Evolutionary conservation across 345 rosid species (phyloP).

Genomic region (Dipteronia sinensis): DNA sequence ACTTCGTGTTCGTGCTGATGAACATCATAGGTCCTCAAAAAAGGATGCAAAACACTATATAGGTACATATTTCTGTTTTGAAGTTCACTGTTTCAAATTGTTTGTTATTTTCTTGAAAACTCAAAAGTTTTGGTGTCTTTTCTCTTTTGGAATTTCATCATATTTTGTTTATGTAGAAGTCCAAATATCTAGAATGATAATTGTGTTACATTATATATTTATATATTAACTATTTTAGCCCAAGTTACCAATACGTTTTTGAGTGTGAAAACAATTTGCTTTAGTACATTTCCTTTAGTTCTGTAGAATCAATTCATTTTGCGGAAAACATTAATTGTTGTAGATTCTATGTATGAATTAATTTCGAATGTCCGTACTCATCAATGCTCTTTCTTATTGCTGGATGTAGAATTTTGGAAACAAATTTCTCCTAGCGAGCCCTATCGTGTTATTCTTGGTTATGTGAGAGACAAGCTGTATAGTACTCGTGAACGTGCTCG

Average conservation of each 20-base stretch:
- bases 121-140: background rate
- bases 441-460: constrained; percentile 90
- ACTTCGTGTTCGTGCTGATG: constrained; percentile 79
- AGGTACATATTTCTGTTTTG: constrained; percentile 41
- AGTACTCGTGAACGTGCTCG: constrained; percentile 93
- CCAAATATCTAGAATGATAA: background rate
- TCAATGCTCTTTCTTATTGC: background rate
- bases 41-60: constrained; percentile 96
- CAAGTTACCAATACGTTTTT: constrained; percentile 1
- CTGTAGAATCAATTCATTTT: background rate
- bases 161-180: background rate
- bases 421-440: constrained; percentile 87
- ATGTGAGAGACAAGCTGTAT: constrained; percentile 91
- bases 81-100: background rate
- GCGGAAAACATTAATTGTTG: background rate
- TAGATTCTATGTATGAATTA: background rate
- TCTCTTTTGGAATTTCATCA: background rate
- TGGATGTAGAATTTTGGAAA: constrained; percentile 90
- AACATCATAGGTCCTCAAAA: constrained; percentile 67
- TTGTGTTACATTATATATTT: background rate
- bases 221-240: background rate
- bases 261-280: background rate
- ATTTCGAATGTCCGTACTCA: background rate
- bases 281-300: background rate
- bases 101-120: background rate